Percentiles rank a stretch among this genome's conserved stretches.
Evolutionary conservation across 768 basidiomycete genomes (phyloP).

Genomic region (Mycena alexandri): DNA sequence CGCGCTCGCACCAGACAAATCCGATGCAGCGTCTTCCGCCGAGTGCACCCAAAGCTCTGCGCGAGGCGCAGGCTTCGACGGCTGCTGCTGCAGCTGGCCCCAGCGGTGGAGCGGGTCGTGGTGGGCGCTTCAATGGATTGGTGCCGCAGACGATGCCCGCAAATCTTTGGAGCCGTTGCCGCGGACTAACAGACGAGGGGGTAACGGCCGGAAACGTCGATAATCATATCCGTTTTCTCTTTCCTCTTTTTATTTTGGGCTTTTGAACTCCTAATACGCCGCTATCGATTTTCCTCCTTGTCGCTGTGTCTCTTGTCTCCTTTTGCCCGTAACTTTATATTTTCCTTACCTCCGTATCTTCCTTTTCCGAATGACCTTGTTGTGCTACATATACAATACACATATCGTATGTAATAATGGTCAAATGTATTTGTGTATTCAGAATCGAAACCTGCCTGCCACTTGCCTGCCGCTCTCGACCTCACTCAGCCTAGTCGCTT

Average conservation of each 20-base stretch:
- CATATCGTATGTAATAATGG: conserved; percentile 26
- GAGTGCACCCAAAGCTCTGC: conserved; percentile 37
- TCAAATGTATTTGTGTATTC: conserved; percentile 21
- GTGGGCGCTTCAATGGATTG: conserved; percentile 16
- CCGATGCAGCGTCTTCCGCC: conserved; percentile 30
- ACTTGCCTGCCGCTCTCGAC: no score
- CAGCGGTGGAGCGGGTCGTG: not conserved
- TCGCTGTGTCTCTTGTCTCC: not conserved
- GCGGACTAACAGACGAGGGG: not conserved
- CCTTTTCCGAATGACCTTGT: conserved; percentile 1
- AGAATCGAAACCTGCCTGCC: not conserved
- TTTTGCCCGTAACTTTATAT: conserved; percentile 27
- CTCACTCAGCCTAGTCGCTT: no score
- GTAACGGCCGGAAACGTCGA: not conserved
- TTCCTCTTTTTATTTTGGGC: conserved; percentile 1
- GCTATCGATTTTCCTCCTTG: conserved; percentile 19
- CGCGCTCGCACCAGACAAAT: conserved; percentile 29
- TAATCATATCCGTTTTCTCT: not conserved
- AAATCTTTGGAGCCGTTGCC: not conserved
- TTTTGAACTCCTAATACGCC: conserved; percentile 15
- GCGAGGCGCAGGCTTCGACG: conserved; percentile 32
- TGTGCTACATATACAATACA: conserved; percentile 28
- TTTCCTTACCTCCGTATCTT: conserved; percentile 7
- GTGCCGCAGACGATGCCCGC: conserved; percentile 20
- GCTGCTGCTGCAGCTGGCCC: not conserved